These are phyloP conservation scores for Monosporozyma yasuniensis DNA, from an alignment of 805 yeast species.

Conservation along the genomic window DNA sequence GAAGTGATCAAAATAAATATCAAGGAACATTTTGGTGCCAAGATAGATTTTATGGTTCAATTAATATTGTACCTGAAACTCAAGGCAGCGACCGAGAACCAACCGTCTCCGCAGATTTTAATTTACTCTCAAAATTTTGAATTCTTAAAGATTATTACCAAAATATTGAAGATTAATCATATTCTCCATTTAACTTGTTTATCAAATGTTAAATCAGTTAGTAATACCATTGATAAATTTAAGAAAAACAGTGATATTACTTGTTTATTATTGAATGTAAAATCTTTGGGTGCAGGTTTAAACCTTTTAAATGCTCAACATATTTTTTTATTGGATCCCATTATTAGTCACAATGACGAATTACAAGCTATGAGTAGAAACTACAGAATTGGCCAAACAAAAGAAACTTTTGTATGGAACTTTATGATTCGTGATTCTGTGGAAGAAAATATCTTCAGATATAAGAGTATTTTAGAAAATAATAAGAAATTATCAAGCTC, in stretches of 20 bases:
- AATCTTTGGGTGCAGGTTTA: conserved; percentile 82
- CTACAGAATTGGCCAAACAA: conserved; percentile 83
- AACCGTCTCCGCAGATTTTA: conserved; percentile 56
- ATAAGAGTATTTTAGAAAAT: conserved; percentile 24
- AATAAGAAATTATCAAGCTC: conserved; percentile 6
- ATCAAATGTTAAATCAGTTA: conserved; percentile 38
- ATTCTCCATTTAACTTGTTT: conserved; percentile 35
- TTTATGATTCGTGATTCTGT: conserved; percentile 76
- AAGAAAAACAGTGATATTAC: conserved; percentile 56
- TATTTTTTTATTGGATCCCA: conserved; percentile 85
- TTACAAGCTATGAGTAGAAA: conserved; percentile 87
- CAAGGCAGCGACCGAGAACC: conserved; percentile 34
- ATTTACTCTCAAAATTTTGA: conserved; percentile 86
- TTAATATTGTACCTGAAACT: conserved; percentile 57
- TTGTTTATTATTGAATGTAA: conserved; percentile 78
- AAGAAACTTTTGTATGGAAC: conserved; percentile 84
- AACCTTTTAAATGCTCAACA: conserved; percentile 89
- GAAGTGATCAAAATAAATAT: conserved; percentile 40
- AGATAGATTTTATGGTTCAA: conserved; percentile 72
- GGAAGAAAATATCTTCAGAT: conserved; percentile 70
- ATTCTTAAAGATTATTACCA: conserved; percentile 54
- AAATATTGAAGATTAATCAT: conserved; percentile 53
- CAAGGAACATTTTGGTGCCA: conserved; percentile 62
- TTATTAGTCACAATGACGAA: conserved; percentile 79
- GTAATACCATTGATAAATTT: conserved; percentile 39